Percentiles rank a stretch among this genome's conserved stretches.
Evolutionary conservation across 345 rosid species (phyloP).

Genomic region (Eucalyptus leucophloia): DNA sequence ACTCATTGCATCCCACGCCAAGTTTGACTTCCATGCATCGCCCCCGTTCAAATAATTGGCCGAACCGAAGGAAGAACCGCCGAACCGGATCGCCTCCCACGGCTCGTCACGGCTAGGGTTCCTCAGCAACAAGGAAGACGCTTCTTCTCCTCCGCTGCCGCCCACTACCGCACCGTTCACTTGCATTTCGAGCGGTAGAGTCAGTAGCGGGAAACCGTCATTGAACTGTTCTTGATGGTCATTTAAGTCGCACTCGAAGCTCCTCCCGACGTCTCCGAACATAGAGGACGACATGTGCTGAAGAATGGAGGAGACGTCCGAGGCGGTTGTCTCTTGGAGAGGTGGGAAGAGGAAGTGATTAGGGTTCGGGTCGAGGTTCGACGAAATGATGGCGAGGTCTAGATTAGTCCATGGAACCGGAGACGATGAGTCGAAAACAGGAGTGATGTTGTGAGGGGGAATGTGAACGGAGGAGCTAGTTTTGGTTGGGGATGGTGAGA

Average conservation of each 20-base stretch:
- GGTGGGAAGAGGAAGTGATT: neutral
- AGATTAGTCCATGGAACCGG: neutral
- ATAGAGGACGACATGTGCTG: constrained; percentile 42
- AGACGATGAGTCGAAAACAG: neutral
- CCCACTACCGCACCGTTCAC: neutral
- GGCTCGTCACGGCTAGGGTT: neutral
- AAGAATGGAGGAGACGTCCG: constrained; percentile 17
- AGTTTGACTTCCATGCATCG: neutral
- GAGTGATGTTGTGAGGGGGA: neutral
- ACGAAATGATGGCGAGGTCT: neutral
- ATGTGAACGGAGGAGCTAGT: neutral
- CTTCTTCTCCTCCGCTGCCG: neutral
- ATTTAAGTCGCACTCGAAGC: neutral
- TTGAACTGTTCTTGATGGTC: neutral
- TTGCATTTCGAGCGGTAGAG: neutral
- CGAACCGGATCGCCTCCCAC: neutral
- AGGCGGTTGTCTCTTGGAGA: neutral
- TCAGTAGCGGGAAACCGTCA: neutral
- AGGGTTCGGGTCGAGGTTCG: neutral
- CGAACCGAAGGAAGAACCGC: neutral
- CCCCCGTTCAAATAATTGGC: neutral
- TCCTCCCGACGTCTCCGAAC: constrained; percentile 20
- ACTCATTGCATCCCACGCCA: neutral
- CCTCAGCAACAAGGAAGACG: neutral
- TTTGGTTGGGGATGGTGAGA: neutral